Evolutionary conservation across 176 grass and related monocot species (phyloP).

Genomic region (Saccharum spontaneum): DNA sequence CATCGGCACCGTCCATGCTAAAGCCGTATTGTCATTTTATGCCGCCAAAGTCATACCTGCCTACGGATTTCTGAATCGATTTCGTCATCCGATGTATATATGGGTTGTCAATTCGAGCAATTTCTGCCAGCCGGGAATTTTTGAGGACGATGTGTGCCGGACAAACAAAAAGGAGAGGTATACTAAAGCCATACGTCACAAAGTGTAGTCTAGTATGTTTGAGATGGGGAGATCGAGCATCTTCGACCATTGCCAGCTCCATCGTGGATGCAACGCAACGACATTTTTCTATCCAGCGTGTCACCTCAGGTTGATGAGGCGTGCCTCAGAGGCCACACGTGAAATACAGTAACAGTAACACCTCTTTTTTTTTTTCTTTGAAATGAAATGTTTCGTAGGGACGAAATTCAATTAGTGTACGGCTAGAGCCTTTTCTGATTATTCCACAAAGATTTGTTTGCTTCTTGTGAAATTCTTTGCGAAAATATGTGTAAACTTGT

Average conservation of each 20-base stretch:
- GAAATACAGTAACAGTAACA: not conserved
- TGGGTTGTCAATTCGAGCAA: constrained; percentile 11
- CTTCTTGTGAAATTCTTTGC: not conserved
- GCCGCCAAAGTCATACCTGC: constrained; percentile 24
- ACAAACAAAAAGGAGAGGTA: not conserved
- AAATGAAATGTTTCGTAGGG: not conserved
- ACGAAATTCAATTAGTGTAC: not conserved
- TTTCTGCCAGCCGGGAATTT: constrained; percentile 23
- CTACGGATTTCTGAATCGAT: not conserved
- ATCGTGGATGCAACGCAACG: not conserved
- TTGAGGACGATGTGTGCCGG: constrained; percentile 19
- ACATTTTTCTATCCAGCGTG: not conserved
- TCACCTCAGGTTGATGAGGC: not conserved
- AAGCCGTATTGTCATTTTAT: constrained; percentile 27
- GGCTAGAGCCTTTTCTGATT: not conserved
- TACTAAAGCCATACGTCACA: constrained; percentile 4
- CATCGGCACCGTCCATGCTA: constrained; percentile 28
- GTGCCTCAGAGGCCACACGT: not conserved
- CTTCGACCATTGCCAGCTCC: not conserved
- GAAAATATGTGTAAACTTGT: not conserved
- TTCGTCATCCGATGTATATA: not conserved
- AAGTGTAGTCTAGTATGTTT: not conserved
- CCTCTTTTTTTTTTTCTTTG: not conserved
- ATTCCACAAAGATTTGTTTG: not conserved
- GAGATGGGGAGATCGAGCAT: not conserved